Base-by-base conservation (phyloP, 371 early-diverging fungal genomes). In the Apophysomyces trapeziformis region DNA sequence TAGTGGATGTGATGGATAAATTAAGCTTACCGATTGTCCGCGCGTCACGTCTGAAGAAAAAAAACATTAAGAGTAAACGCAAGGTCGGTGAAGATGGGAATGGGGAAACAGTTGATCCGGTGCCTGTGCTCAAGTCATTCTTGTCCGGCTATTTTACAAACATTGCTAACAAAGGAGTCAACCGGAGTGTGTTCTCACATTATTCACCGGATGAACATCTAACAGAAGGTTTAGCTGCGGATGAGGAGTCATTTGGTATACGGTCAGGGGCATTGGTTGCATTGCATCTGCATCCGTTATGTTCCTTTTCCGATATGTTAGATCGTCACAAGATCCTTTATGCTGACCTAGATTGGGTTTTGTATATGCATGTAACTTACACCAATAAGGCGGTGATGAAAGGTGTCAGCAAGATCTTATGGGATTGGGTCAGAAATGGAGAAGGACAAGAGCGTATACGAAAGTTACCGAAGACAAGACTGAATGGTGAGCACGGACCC, bases 1-100 rank as follows among this genome's bases (percentile, higher is more conserved):
- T 99, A 5, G 72, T 89, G 44, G 89, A 91, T 35, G 87, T 98
- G 50, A 91, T 96, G 89, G 91, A 94, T 64, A 91, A 94, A 14
- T 76, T 91, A 1, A 86, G 90, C 59, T 80, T 95, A 9, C 84
- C 87, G 2, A 72, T 94, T n/a, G 61, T 58, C 1, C 68, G 64
- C 1, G 69, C 76, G 37, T 70, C 72, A 4, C 65, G 69, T 16
- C 59, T 68, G n/a, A 38, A 45, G n/a, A 71, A 68, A 57, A 70
- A 50, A 50, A 63, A 68, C 38, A 68, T 18, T n/a, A 47, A 57
- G 32, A 66, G 47, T 41, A 60, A 66, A 35, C 66, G 70, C 18
- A 59, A 61, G 61, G 46, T 67, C 3, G 71, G 77, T 8, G 66
- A 68, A 36, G 64, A 67, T 21, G 76, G 67, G 18, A 43, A 44